Conservation (phyloP, 805 yeast species). For the Pichia californica region DNA sequence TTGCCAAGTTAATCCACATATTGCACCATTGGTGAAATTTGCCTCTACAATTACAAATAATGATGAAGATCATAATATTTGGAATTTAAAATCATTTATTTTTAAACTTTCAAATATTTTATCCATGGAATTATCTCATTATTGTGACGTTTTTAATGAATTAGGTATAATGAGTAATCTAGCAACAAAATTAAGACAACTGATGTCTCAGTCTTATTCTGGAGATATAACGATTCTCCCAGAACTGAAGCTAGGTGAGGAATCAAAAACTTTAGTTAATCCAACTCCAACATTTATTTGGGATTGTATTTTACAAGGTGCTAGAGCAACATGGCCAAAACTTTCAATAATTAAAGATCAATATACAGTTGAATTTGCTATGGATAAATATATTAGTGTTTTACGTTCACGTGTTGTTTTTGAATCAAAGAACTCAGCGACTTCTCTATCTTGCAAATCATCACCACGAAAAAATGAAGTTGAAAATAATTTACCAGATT, state of each 20-base stretch:
- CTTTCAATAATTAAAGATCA: slow-evolving; percentile 80
- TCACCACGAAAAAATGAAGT: slow-evolving; percentile 3
- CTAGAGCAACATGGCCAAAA: slow-evolving; percentile 92
- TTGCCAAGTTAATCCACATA: slow-evolving; percentile 96
- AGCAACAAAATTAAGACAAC: slow-evolving; percentile 65
- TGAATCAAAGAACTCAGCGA: slow-evolving; percentile 5
- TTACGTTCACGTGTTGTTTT: slow-evolving; percentile 57
- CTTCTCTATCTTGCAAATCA: background rate
- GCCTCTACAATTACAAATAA: slow-evolving; percentile 44
- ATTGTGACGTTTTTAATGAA: slow-evolving; percentile 65
- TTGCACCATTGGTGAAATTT: slow-evolving; percentile 74
- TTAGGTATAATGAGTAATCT: slow-evolving; percentile 69
- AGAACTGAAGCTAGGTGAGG: slow-evolving; percentile 52
- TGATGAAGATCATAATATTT: slow-evolving; percentile 45
- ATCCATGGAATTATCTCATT: slow-evolving; percentile 71
- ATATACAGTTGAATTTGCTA: slow-evolving; percentile 81
- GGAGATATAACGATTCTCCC: slow-evolving; percentile 95
- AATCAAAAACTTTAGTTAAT: slow-evolving; percentile 61
- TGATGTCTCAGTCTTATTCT: slow-evolving; percentile 78
- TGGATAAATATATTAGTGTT: slow-evolving; percentile 71
- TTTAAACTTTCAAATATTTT: slow-evolving; percentile 46
- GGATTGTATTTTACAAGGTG: slow-evolving; percentile 72
- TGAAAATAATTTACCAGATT: background rate
- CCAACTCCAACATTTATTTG: slow-evolving; percentile 75
- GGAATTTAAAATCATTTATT: slow-evolving; percentile 47